Evolutionary conservation across 73 alveolate genomes (phyloP).

Genomic region (Stentor roeselii): DNA sequence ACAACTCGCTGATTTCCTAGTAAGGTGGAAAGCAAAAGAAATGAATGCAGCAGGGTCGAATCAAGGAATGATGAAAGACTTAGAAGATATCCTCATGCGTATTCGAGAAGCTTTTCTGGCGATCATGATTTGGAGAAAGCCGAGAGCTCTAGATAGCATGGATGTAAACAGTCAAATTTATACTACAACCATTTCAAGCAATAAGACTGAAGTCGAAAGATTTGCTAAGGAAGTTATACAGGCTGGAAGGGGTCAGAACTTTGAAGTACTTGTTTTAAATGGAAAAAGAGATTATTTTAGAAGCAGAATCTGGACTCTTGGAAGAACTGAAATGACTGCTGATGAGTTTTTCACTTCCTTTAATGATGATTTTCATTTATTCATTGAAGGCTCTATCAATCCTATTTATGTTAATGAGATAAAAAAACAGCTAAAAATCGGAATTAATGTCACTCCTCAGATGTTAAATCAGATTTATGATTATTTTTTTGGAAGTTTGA

Average conservation of each 20-base stretch:
- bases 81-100: background rate
- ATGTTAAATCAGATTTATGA: background rate
- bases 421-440: background rate
- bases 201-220: background rate
- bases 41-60: background rate
- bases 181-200: no score
- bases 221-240: background rate
- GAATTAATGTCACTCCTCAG: background rate
- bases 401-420: background rate
- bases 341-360: background rate
- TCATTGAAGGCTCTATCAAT: background rate
- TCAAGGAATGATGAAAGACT: background rate
- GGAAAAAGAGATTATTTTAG: background rate
- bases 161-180: no score
- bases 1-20: background rate
- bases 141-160: background rate
- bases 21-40: background rate
- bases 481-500: background rate
- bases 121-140: background rate
- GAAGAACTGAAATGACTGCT: background rate
- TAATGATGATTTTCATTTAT: background rate
- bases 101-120: background rate
- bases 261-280: background rate
- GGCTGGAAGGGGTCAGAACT: background rate
- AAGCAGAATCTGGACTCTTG: background rate